Evolutionary conservation across 345 rosid genomes (phyloP), one percentile per base, ranked within the genome.

Genomic region (Dovyalis caffra): DNA sequence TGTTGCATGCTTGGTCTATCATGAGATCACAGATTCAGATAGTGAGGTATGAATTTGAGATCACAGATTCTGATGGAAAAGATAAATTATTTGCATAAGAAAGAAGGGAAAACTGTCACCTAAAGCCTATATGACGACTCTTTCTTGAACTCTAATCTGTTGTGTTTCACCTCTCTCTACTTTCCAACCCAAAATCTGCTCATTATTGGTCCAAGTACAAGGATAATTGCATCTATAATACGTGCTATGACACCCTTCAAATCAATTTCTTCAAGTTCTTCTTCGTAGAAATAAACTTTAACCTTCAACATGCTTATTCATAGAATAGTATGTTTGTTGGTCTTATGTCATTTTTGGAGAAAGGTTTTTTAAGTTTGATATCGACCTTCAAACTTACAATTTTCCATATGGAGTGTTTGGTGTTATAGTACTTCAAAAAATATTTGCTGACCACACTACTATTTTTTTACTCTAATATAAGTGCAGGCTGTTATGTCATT

Each of bases 401-500:
- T 23, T 32, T n/a, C 23, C n/a, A 20, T 21, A 9, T 6, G 4
- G 62, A 21, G 9, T 18, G 21, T 32, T 69, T 33, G 29, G n/a
- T 25, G 62, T 34, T 20, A 31, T 51, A 0, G 53, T 33, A 18
- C 10, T 12, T 47, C 25, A 11, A 45, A 43, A 28, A 32, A 8
- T n/a, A 15, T 25, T 11, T 63, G 23, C 62, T 11, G 4, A 8
- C 8, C 23, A 31, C n/a, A 6, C 63, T 40, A 31, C 8, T 28
- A 45, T 43, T 6, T 40, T 23, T 10, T 72, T 56, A 40, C 29
- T 64, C n/a, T 67, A 21, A 29, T 58, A 35, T 75, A 60, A 64
- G 29, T 35, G 49, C 91, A 95, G 99, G 98, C 91, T 83, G 90
- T 93, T 66, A 87, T 95, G 97, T 93, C 97, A 56, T 92, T 94